A percentile compares a stretch with the other conserved stretches of the same genome.
These are phyloP conservation scores for Polytrichum commune DNA, from an alignment of 225 moss, liverwort and hornwort species.

Conservation along the genomic window DNA sequence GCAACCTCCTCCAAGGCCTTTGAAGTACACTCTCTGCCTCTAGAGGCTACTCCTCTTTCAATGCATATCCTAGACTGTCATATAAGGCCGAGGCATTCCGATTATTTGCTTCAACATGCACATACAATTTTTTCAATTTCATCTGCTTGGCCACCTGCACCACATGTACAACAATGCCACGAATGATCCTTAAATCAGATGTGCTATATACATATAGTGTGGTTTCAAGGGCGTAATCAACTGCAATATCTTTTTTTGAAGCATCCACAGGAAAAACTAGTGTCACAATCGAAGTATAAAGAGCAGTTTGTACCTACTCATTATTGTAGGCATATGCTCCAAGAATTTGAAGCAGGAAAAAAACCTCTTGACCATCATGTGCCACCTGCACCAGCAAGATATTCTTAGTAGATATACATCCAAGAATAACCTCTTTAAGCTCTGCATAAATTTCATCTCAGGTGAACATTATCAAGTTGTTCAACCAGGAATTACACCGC, in stretches of 20 bases:
- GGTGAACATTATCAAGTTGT: too few species aligned
- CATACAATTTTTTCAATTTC: conserved; percentile 54
- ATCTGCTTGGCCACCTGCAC: conserved; percentile 54
- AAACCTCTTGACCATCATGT: conserved; percentile 88
- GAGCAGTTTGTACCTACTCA: conserved; percentile 42
- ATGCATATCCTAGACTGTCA: conserved; percentile 52
- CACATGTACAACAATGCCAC: too few species aligned
- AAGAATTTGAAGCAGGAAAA: conserved; percentile 77
- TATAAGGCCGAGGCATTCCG: conserved; percentile 55
- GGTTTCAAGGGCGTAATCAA: too few species aligned
- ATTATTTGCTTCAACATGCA: conserved; percentile 72
- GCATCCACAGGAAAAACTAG: too few species aligned
- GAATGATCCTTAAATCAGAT: too few species aligned
- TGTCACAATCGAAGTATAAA: background rate
- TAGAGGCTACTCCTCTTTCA: conserved; percentile 62
- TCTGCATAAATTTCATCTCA: too few species aligned
- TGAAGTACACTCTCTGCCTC: conserved; percentile 44
- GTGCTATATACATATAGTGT: too few species aligned
- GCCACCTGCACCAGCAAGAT: conserved; percentile 61
- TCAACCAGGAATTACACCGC: too few species aligned
- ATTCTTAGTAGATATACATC: background rate
- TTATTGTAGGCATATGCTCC: conserved; percentile 62
- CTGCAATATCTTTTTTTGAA: too few species aligned
- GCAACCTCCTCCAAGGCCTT: conserved; percentile 61
- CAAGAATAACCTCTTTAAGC: background rate